Percentiles rank a stretch among this genome's conserved stretches.
Conservation (phyloP, 2,329 filamentous ascomycete species). For the Cercospora citrullina region DNA sequence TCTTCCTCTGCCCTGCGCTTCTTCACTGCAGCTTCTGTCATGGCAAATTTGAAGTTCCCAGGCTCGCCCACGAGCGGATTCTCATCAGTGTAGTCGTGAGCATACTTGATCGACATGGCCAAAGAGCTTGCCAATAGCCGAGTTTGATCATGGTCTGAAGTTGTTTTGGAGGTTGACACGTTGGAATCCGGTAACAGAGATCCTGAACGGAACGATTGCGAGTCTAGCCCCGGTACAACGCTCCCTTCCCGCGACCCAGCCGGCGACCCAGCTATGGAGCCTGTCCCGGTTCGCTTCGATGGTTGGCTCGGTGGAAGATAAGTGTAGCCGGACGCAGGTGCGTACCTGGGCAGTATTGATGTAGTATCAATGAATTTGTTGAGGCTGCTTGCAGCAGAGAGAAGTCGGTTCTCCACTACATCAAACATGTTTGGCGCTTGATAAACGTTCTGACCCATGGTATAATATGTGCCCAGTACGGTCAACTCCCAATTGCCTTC, state of each 20-base stretch:
- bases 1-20: slow-evolving; percentile 43
- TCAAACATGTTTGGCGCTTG: slow-evolving; percentile 63
- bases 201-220: slow-evolving; percentile 34
- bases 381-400: slow-evolving; percentile 58
- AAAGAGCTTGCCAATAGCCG: slow-evolving; percentile 44
- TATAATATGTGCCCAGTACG: slow-evolving; percentile 60
- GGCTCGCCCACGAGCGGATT: slow-evolving; percentile 64
- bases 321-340: slow-evolving; percentile 60
- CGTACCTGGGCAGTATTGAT: slow-evolving; percentile 57
- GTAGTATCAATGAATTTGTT: slow-evolving; percentile 57
- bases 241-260: slow-evolving; percentile 48
- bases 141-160: slow-evolving; percentile 25
- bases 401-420: slow-evolving; percentile 54
- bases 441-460: slow-evolving; percentile 61
- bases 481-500: slow-evolving; percentile 54
- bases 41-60: slow-evolving; percentile 59
- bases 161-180: slow-evolving; percentile 20
- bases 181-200: slow-evolving; percentile 32
- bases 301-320: slow-evolving; percentile 47
- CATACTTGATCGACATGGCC: slow-evolving; percentile 48
- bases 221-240: slow-evolving; percentile 35
- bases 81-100: slow-evolving; percentile 64
- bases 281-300: slow-evolving; percentile 41
- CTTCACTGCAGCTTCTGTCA: slow-evolving; percentile 46
- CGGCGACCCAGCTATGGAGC: slow-evolving; percentile 40